A percentile compares a stretch with the other conserved stretches of the same genome.
Evolutionary conservation across 2,329 filamentous ascomycete species (phyloP).

Genomic region (Hypoxylon rubiginosum): DNA sequence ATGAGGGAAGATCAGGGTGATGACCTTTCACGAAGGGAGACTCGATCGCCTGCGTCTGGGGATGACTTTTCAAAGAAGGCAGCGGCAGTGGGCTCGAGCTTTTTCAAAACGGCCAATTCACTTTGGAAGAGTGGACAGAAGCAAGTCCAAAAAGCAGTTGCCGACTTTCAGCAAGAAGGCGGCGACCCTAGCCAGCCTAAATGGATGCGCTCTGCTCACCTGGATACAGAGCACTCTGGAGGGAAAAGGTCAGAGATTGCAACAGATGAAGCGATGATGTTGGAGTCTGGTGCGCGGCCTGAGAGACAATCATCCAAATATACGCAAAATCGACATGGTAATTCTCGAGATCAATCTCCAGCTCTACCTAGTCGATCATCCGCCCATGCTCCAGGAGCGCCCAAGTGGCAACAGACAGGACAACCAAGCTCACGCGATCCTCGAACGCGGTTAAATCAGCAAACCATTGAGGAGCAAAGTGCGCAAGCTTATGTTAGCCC

Average conservation of each 20-base stretch:
- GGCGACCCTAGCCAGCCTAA: conserved; percentile 85
- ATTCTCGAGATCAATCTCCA: conserved; percentile 65
- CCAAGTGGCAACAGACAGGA: conserved; percentile 70
- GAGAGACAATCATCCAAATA: conserved; percentile 57
- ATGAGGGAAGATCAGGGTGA: conserved; percentile 66
- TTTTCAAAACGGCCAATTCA: conserved; percentile 95
- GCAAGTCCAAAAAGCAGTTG: conserved; percentile 90
- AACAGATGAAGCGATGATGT: conserved; percentile 83
- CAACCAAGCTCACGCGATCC: conserved; percentile 62
- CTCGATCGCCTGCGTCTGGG: conserved; percentile 68
- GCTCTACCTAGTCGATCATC: conserved; percentile 59
- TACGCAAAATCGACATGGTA: conserved; percentile 44
- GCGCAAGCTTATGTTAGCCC: conserved; percentile 90
- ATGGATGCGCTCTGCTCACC: conserved; percentile 88
- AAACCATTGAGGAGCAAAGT: conserved; percentile 82
- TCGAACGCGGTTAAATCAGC: conserved; percentile 75
- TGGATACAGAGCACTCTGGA: conserved; percentile 56
- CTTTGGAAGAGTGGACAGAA: conserved; percentile 96
- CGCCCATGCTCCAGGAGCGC: conserved; percentile 61
- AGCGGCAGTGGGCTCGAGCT: conserved; percentile 81
- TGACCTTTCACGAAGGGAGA: conserved; percentile 64
- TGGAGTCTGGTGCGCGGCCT: conserved; percentile 76
- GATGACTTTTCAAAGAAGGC: conserved; percentile 85
- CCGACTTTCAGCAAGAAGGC: conserved; percentile 82
- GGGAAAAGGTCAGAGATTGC: conserved; percentile 57